Evolutionary conservation across 345 rosid genomes (phyloP).

Genomic region (Gossypium raimondii): DNA sequence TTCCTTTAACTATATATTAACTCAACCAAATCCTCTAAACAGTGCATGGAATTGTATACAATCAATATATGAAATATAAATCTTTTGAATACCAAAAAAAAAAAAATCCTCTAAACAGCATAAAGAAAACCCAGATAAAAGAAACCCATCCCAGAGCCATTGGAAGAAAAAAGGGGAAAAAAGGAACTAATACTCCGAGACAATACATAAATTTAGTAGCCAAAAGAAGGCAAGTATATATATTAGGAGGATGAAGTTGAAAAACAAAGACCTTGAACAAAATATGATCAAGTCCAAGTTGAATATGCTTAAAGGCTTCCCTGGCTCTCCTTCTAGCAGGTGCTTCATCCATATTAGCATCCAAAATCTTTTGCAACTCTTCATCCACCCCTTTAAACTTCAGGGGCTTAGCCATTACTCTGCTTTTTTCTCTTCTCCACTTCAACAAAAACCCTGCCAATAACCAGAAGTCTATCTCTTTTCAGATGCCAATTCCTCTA

Average conservation of each 20-base stretch:
- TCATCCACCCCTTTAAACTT: conserved; percentile 42
- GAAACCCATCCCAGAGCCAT: neutral
- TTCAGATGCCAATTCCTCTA: neutral
- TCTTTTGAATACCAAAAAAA: no score
- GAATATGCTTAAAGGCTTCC: conserved; percentile 66
- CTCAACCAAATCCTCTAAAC: neutral
- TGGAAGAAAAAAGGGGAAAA: neutral
- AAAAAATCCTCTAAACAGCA: neutral
- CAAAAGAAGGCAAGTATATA: neutral
- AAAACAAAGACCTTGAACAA: conserved; percentile 62
- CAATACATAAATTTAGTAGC: neutral
- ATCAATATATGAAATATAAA: no score
- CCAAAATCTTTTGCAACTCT: conserved; percentile 53
- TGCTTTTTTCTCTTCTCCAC: conserved; percentile 16
- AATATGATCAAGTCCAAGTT: conserved; percentile 73
- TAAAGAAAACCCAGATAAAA: neutral
- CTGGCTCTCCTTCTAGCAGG: conserved; percentile 72
- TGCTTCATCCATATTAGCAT: conserved; percentile 68
- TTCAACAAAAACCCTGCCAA: conserved; percentile 27
- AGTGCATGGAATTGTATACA: neutral
- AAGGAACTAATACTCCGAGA: neutral
- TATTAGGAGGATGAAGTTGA: neutral
- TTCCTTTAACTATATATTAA: neutral
- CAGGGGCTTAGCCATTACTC: conserved; percentile 35
- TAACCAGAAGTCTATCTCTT: neutral